phyloP scores from a whole-genome alignment of 2,329 filamentous ascomycete species.

The Penicillium hordei region DNA sequence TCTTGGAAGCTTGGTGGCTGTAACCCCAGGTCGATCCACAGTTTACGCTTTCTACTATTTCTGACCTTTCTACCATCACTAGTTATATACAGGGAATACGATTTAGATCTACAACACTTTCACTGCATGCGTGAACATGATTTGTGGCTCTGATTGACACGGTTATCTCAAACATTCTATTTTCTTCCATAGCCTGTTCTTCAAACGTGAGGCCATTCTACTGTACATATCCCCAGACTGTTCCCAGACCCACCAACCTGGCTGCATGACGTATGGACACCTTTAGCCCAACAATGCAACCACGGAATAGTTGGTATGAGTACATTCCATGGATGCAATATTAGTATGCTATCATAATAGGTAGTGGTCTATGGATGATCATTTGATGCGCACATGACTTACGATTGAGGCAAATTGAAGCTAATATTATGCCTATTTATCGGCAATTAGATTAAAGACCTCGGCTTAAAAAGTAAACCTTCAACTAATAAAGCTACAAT shows the following conservation, averaged over 20 bases:
- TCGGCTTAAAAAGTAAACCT: no score
- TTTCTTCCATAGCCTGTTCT: background rate
- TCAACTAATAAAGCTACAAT: background rate
- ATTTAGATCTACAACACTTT: background rate
- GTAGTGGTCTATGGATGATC: no score
- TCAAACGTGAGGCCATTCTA: background rate
- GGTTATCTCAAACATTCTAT: background rate
- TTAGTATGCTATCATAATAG: no score
- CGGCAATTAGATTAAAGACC: background rate
- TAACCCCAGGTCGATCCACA: background rate
- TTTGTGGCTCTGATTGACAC: background rate
- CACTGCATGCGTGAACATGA: background rate
- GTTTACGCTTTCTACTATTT: background rate
- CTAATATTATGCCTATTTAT: background rate
- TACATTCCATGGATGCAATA: background rate
- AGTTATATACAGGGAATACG: background rate
- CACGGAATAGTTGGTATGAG: background rate
- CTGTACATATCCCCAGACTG: background rate
- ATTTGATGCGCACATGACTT: background rate
- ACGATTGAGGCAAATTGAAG: background rate
- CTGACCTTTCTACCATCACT: background rate
- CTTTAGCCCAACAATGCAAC: background rate
- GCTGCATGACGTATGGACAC: background rate
- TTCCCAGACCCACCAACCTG: background rate
- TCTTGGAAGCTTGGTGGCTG: background rate